Evolutionary conservation across 139 green algal species (phyloP).

Genomic region (Tetradesmus lagerheimii): DNA sequence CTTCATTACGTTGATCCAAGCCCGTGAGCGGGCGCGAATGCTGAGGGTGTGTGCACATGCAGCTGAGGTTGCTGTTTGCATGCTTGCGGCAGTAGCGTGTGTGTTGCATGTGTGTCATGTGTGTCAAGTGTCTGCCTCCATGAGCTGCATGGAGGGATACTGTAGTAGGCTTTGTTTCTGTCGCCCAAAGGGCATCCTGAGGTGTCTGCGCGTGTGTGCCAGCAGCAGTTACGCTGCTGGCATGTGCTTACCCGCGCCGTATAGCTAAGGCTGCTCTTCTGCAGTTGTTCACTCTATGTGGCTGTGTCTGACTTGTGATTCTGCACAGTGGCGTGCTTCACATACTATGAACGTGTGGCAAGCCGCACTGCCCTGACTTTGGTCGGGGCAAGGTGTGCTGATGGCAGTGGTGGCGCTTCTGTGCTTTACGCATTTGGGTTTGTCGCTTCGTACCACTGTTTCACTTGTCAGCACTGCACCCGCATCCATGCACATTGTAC

Average conservation of each 20-base stretch:
- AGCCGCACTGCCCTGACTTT: neutral
- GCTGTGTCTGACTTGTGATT: neutral
- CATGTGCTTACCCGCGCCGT: neutral
- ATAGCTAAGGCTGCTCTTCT: neutral
- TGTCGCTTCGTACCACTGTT: neutral
- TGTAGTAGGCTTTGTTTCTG: neutral
- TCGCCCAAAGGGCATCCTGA: neutral
- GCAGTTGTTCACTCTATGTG: neutral
- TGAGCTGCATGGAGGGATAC: slow-evolving; percentile 4
- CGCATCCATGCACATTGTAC: neutral
- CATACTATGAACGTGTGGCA: neutral
- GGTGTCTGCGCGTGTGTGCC: neutral
- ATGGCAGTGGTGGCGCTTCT: neutral
- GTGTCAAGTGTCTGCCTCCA: neutral
- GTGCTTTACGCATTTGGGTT: neutral
- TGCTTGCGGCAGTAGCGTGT: neutral
- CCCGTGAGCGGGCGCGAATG: neutral
- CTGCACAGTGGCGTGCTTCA: neutral
- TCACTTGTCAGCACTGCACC: neutral
- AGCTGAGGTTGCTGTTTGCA: neutral
- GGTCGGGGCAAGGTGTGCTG: neutral
- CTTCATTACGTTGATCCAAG: neutral
- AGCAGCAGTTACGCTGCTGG: neutral
- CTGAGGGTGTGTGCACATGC: neutral
- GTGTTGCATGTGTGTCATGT: neutral